Evolutionary conservation across 345 rosid genomes (phyloP).

Genomic region (Aegle marmelos): DNA sequence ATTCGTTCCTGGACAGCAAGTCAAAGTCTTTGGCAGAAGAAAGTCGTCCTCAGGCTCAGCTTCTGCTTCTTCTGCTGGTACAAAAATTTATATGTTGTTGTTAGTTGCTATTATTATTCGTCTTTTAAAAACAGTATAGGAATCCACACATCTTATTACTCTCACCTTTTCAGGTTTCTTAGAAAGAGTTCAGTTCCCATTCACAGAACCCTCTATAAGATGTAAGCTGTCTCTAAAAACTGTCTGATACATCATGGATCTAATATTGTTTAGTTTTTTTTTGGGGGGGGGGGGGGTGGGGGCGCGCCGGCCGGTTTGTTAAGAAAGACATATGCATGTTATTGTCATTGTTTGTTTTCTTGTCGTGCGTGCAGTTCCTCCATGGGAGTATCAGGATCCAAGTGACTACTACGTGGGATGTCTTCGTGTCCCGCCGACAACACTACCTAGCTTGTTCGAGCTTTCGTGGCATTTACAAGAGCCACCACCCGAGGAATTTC

Average conservation of each 20-base stretch:
- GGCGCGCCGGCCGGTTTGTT: too few species aligned
- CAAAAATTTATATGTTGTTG: background rate
- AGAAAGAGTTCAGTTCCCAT: constrained; percentile 61
- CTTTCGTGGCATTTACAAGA: constrained; percentile 85
- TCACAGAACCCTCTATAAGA: constrained; percentile 53
- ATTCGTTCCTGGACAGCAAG: constrained; percentile 76
- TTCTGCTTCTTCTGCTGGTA: constrained; percentile 56
- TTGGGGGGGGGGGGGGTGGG: too few species aligned
- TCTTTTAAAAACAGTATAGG: constrained; percentile 15
- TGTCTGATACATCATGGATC: too few species aligned
- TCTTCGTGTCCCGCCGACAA: constrained; percentile 53
- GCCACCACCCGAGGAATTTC: constrained; percentile 82
- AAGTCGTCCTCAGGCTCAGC: constrained; percentile 47
- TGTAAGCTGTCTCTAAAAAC: constrained; percentile 30
- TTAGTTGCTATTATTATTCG: constrained; percentile 6
- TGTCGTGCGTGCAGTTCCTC: constrained; percentile 37
- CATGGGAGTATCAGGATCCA: constrained; percentile 85
- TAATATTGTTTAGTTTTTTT: too few species aligned
- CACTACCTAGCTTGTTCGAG: constrained; percentile 69
- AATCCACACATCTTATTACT: constrained; percentile 10
- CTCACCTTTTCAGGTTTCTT: constrained; percentile 32
- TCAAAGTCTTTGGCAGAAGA: constrained; percentile 88
- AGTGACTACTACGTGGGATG: constrained; percentile 71
- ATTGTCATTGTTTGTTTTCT: background rate
- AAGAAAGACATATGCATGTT: background rate